Conservation (phyloP, 345 rosid genomes). For the Heritiera littoralis region DNA sequence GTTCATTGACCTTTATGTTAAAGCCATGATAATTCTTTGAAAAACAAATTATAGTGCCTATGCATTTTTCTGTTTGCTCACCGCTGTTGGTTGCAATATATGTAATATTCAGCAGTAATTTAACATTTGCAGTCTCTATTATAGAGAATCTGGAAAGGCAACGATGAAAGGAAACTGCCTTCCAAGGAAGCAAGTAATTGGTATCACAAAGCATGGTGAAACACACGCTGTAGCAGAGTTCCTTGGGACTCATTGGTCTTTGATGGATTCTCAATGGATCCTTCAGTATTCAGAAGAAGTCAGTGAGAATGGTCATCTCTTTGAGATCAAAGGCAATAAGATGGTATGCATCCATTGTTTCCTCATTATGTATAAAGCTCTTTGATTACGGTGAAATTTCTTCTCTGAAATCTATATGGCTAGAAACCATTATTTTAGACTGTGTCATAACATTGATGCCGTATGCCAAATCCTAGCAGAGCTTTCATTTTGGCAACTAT, state of each 20-base stretch:
- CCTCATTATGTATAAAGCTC: neutral
- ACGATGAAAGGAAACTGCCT: slow-evolving; percentile 26
- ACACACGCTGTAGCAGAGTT: slow-evolving; percentile 59
- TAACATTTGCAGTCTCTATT: slow-evolving; percentile 24
- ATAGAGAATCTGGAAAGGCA: slow-evolving; percentile 47
- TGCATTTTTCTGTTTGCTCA: slow-evolving; percentile 11
- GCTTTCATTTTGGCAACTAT: neutral
- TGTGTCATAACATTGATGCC: neutral
- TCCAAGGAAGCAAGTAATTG: slow-evolving; percentile 64
- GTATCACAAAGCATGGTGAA: slow-evolving; percentile 55
- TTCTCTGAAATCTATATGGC: neutral
- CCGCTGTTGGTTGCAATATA: neutral
- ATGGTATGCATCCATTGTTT: slow-evolving; percentile 48
- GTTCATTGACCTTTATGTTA: neutral
- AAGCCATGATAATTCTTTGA: slow-evolving; percentile 5
- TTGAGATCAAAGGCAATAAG: slow-evolving; percentile 62
- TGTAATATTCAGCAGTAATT: slow-evolving; percentile 5
- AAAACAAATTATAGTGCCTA: slow-evolving; percentile 3
- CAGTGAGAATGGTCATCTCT: slow-evolving; percentile 47
- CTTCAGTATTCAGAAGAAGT: slow-evolving; percentile 44
- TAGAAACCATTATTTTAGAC: neutral
- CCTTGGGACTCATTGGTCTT: slow-evolving; percentile 56
- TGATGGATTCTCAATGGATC: slow-evolving; percentile 69
- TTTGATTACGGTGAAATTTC: neutral
- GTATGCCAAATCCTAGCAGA: neutral